These are phyloP conservation scores for Pleurotus cornucopiae DNA, from an alignment of 768 basidiomycete species.

Conservation along the genomic window DNA sequence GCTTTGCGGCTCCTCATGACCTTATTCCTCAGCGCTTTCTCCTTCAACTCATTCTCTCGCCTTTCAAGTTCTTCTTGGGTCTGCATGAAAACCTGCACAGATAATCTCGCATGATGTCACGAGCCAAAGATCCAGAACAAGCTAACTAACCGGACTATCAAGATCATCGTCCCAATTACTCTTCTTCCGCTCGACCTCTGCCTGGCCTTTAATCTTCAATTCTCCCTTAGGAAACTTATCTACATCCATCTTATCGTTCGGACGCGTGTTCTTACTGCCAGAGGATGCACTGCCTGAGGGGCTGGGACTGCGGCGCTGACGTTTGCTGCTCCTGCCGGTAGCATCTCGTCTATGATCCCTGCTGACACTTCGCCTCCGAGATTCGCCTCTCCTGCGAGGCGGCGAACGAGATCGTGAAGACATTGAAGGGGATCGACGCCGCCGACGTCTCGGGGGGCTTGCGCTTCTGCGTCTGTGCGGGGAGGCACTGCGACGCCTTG, in stretches of 20 bases:
- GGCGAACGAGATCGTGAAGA: conserved; percentile 29
- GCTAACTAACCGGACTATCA: conserved; percentile 18
- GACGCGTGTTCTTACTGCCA: conserved; percentile 12
- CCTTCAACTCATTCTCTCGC: conserved; percentile 78
- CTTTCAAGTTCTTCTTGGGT: conserved; percentile 50
- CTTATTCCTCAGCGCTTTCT: conserved; percentile 78
- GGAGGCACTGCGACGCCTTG: conserved; percentile 42
- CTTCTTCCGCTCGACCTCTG: conserved; percentile 47
- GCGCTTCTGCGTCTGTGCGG: conserved; percentile 30
- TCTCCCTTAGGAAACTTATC: conserved; percentile 37
- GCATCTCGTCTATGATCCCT: conserved; percentile 17
- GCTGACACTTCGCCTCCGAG: conserved; percentile 27
- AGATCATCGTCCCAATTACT: conserved; percentile 48
- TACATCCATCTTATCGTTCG: conserved; percentile 30
- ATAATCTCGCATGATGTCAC: background rate
- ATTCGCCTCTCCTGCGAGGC: conserved; percentile 27
- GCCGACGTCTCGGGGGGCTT: conserved; percentile 21
- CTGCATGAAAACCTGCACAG: conserved; percentile 15
- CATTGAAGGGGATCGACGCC: conserved; percentile 20
- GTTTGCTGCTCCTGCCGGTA: conserved; percentile 15
- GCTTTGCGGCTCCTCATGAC: conserved; percentile 67
- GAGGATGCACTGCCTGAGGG: conserved; percentile 14
- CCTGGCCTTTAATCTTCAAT: conserved; percentile 76
- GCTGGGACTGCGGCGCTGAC: conserved; percentile 17
- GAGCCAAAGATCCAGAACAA: conserved; percentile 8